Conservation (phyloP, 2,329 filamentous ascomycete genomes). For the Botrytis squamosa region DNA sequence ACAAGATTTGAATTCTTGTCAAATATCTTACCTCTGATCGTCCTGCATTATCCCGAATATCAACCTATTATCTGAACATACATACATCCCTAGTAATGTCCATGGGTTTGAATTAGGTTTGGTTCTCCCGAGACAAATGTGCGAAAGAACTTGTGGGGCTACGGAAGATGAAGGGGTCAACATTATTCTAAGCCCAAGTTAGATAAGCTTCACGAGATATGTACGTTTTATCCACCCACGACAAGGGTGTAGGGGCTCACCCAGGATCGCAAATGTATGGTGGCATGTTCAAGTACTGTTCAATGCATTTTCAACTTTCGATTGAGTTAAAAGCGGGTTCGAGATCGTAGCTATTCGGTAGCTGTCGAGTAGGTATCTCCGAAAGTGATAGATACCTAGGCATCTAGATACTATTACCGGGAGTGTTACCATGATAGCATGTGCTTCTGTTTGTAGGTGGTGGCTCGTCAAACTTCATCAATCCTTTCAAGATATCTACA, state of each 20-base stretch:
- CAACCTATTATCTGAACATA: not conserved
- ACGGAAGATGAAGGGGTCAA: constrained; percentile 11
- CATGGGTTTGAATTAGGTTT: constrained; percentile 1
- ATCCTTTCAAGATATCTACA: not conserved
- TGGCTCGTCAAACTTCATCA: not conserved
- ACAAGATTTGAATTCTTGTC: not conserved
- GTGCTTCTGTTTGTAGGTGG: not conserved
- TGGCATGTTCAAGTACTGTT: constrained; percentile 16
- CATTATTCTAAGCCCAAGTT: not conserved
- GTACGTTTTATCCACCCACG: not conserved
- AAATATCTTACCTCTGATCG: not conserved
- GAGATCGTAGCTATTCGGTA: constrained; percentile 12
- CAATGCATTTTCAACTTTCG: constrained; percentile 11
- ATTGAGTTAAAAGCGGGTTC: constrained; percentile 12
- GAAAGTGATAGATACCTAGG: not conserved
- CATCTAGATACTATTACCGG: not conserved
- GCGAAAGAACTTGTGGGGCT: constrained; percentile 17
- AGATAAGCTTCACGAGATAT: constrained; percentile 6
- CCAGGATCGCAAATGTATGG: constrained; percentile 17
- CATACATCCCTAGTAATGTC: not conserved
- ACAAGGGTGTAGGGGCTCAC: not conserved
- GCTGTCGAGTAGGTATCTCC: not conserved
- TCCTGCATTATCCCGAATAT: not conserved
- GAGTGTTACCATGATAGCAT: not conserved
- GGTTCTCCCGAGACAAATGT: constrained; percentile 8